A percentile compares a stretch with the other conserved stretches of the same genome.
Evolutionary conservation across 2,329 filamentous ascomycete genomes (phyloP).

Genomic region (Dryadomyces quercus-mongolicae): DNA sequence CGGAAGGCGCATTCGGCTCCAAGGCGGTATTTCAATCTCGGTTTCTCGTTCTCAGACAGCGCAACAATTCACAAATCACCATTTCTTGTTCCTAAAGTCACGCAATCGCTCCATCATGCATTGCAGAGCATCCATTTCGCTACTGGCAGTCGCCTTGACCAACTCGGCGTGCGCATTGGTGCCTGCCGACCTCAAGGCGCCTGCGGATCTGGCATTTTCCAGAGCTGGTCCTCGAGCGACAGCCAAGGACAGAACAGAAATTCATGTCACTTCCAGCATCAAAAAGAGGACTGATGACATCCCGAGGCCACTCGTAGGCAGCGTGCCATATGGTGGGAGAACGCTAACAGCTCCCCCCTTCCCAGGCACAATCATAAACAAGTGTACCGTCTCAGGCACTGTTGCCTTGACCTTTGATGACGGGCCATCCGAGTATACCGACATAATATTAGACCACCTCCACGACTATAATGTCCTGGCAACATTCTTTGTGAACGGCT

Average conservation of each 20-base stretch:
- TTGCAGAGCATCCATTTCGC: neutral
- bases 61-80: neutral
- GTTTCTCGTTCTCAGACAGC: neutral
- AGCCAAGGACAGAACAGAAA: no score
- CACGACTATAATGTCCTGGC: conserved; percentile 45
- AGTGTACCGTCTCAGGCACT: conserved; percentile 39
- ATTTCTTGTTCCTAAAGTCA: neutral
- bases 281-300: neutral
- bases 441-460: conserved; percentile 47
- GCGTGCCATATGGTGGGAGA: neutral
- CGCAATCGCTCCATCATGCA: neutral
- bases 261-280: neutral
- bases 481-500: conserved; percentile 55
- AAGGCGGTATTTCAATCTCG: neutral
- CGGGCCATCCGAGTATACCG: conserved; percentile 49
- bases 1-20: neutral
- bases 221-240: no score
- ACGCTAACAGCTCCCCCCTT: neutral
- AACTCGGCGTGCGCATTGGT: neutral
- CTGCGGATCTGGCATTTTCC: no score
- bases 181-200: neutral
- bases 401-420: conserved; percentile 60
- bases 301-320: neutral
- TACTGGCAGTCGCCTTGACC: neutral
- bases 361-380: conserved; percentile 28